Evolutionary conservation across 2,329 filamentous ascomycete species (phyloP).

Genomic region (Tolypocladium ovalisporum): DNA sequence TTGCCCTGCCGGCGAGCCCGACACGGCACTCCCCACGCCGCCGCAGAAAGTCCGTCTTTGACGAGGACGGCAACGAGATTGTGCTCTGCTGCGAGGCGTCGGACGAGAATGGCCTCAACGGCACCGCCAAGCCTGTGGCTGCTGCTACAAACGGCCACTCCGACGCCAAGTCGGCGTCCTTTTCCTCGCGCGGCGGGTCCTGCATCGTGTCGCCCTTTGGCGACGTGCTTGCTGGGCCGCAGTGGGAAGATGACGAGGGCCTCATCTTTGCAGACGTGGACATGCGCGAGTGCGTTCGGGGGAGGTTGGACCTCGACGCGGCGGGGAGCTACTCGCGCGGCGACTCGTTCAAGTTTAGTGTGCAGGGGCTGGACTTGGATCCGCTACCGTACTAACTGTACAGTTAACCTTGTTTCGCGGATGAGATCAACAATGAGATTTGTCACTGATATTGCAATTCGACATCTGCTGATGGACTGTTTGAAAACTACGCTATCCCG

Average conservation of each 20-base stretch:
- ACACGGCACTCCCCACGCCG: neutral
- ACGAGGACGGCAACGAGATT: conserved; percentile 46
- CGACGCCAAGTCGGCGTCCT: neutral
- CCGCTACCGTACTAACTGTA: conserved; percentile 39
- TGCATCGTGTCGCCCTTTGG: conserved; percentile 72
- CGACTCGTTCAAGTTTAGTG: conserved; percentile 50
- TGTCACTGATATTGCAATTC: neutral
- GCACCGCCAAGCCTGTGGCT: neutral
- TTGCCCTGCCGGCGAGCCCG: conserved; percentile 25
- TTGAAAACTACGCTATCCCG: neutral
- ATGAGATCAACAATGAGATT: neutral
- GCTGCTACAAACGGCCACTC: neutral
- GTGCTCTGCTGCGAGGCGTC: conserved; percentile 27
- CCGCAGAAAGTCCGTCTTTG: conserved; percentile 30
- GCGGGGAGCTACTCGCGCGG: conserved; percentile 76
- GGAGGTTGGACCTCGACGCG: conserved; percentile 72
- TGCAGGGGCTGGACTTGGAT: conserved; percentile 46
- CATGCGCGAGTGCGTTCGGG: conserved; percentile 77
- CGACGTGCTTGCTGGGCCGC: conserved; percentile 66
- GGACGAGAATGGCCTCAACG: conserved; percentile 7
- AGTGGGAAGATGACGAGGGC: conserved; percentile 69
- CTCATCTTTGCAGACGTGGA: conserved; percentile 67
- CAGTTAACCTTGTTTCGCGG: no score
- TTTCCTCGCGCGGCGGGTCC: conserved; percentile 62
- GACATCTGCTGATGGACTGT: neutral